Percentiles rank a stretch among this genome's conserved stretches.
Conservation (phyloP, 805 yeast genomes). For the Schwanniomyces pseudopolymorphus region DNA sequence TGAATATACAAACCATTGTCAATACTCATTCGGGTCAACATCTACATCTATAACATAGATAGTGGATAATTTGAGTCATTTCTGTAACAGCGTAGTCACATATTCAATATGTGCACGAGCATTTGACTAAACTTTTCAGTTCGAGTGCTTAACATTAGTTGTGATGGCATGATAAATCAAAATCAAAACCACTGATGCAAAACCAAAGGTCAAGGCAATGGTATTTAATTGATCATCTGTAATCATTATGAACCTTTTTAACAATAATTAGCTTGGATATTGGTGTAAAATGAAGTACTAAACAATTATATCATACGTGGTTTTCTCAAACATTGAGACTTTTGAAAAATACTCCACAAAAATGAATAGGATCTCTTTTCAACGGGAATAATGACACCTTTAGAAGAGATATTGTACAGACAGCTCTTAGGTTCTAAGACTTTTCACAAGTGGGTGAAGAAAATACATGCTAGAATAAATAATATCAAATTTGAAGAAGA, state of each 20-base stretch:
- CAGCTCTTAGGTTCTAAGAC: slow-evolving; percentile 54
- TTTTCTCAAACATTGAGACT: slow-evolving; percentile 2
- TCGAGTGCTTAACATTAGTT: slow-evolving; percentile 39
- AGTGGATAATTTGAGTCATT: not conserved
- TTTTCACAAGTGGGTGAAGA: slow-evolving; percentile 63
- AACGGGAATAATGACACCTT: slow-evolving; percentile 13
- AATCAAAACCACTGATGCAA: slow-evolving; percentile 68
- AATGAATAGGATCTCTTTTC: not conserved
- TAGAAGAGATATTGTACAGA: slow-evolving; percentile 48
- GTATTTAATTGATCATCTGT: slow-evolving; percentile 76
- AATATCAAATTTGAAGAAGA: slow-evolving; percentile 49
- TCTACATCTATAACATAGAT: not conserved
- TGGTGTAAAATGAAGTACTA: not conserved
- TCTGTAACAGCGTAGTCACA: not conserved
- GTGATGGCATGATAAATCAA: slow-evolving; percentile 67
- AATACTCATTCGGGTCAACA: not conserved
- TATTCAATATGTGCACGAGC: not conserved
- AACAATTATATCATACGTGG: not conserved
- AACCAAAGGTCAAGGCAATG: slow-evolving; percentile 71
- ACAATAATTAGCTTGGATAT: not conserved
- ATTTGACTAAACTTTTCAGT: not conserved
- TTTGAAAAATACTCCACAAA: slow-evolving; percentile 8
- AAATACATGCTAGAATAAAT: slow-evolving; percentile 63
- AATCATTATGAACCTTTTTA: slow-evolving; percentile 54
- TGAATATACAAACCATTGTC: not conserved